Conservation (phyloP, 2,329 filamentous ascomycete species). For the Pleoardoris graminearum region DNA sequence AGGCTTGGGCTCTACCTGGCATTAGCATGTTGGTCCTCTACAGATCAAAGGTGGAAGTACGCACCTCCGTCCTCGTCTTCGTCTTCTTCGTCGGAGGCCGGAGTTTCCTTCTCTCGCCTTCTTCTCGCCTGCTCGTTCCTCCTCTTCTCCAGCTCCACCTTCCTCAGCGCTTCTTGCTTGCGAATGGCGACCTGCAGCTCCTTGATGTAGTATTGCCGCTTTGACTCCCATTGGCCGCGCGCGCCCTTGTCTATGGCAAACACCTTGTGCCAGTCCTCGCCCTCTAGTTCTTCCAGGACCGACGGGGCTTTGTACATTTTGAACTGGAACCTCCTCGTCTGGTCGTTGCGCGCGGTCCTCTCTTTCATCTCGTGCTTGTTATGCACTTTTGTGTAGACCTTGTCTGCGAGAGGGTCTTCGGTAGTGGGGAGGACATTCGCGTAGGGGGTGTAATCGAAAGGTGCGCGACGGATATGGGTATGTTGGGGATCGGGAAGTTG, state of each 20-base stretch:
- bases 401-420: constrained; percentile 61
- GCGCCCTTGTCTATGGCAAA: constrained; percentile 84
- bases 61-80: constrained; percentile 44
- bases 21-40: constrained; percentile 11
- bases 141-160: constrained; percentile 78
- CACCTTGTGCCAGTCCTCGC: constrained; percentile 88
- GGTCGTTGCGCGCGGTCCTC: constrained; percentile 69
- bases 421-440: constrained; percentile 36
- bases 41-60: not conserved
- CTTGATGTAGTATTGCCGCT: constrained; percentile 79
- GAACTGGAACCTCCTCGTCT: constrained; percentile 67
- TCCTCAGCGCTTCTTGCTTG: constrained; percentile 86
- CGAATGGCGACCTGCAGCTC: constrained; percentile 81
- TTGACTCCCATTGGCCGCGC: constrained; percentile 84
- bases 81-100: constrained; percentile 54
- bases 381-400: constrained; percentile 55
- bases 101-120: constrained; percentile 54
- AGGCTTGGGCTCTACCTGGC: constrained; percentile 47
- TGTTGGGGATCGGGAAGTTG: not conserved
- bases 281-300: constrained; percentile 78
- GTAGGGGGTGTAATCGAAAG: constrained; percentile 50
- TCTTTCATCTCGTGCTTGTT: constrained; percentile 68
- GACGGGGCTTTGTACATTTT: constrained; percentile 68
- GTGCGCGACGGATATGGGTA: constrained; percentile 34
- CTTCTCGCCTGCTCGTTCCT: constrained; percentile 68